phyloP scores from a whole-genome alignment of 2,329 filamentous ascomycete genomes.

The Aureobasidium uvarum region DNA sequence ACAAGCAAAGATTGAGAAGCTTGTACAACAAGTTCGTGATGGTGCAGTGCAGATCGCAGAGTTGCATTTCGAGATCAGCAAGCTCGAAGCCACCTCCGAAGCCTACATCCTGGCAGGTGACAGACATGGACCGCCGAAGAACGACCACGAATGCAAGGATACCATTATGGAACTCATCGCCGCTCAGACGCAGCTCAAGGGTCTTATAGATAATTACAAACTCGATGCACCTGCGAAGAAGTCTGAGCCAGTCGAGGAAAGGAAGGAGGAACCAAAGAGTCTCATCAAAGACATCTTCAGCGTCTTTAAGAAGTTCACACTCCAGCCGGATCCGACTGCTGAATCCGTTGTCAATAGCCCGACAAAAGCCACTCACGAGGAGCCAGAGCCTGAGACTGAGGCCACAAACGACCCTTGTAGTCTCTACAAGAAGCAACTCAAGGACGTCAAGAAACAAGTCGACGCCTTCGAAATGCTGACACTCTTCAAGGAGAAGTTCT shows the following conservation, averaged over 20 bases:
- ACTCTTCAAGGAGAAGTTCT: conserved; percentile 1
- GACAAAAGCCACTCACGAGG: background rate
- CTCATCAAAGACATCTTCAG: background rate
- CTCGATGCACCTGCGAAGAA: background rate
- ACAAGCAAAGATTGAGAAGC: background rate
- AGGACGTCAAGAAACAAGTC: conserved; percentile 6
- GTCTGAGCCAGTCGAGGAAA: background rate
- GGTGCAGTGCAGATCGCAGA: background rate
- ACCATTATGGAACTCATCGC: conserved; percentile 5
- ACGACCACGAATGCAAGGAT: conserved; percentile 10
- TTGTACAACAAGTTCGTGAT: background rate
- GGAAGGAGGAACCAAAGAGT: background rate
- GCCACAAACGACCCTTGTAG: conserved; percentile 1
- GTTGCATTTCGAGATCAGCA: background rate
- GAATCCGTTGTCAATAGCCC: background rate
- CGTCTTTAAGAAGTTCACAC: background rate
- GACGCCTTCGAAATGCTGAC: conserved; percentile 11
- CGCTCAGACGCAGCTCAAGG: conserved; percentile 14
- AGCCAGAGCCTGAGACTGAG: background rate
- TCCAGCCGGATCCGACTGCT: background rate
- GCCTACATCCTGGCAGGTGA: conserved; percentile 1
- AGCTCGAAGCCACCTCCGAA: background rate
- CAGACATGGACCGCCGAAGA: background rate
- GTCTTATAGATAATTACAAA: background rate
- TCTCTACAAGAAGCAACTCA: conserved; percentile 8